Evolutionary conservation across 2,329 filamentous ascomycete species (phyloP), one percentile per base, ranked within the genome.

Genomic region (Metarhizium robertsii): DNA sequence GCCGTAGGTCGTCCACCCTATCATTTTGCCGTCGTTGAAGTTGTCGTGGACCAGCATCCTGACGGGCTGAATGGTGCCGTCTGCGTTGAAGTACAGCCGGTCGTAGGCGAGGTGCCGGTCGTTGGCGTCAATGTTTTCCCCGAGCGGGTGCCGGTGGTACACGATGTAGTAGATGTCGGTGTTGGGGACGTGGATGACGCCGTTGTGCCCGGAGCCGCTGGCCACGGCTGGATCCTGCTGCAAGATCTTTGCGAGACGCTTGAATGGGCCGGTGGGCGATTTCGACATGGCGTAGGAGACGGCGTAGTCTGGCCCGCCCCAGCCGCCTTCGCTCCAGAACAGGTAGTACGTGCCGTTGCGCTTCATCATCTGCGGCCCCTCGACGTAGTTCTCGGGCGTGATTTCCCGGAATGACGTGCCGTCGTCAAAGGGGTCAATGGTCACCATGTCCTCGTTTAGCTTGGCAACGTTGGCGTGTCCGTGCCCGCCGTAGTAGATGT

Each of bases 131-230:
- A 57, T 69, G 1, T 67, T 71, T 50, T 77, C 73, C 57, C 71
- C 70, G 2, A 76, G 67, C 7, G 71, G 72, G 36, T 64, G 64
- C 1, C 75, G 75, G 60, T 78, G 76, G 56, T 77, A 78, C 0
- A 70, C 69, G 14, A 78, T 76, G 61, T 74, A 75, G 70, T 73
- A 77, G 30, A 74, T 69, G 58, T 77, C 74, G 2, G 74, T 74
- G 0, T 68, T 69, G 0, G 73, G 75, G 2, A 77, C 68, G 54
- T 73, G 72, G 34, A 76, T 64, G 30, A 76, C 69, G 14, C 71
- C 74, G 61, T 74, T 71, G 59, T 75, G 72, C 0, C 74, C 75
- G 0, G 73, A 75, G 0, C 67, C 73, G 25, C 75, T 75, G 0
- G 73, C 75, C 53, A 73, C 65, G 2, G 65, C 63, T 4, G 60